These are phyloP conservation scores for Nigrospora oryzae DNA, from an alignment of 2,329 filamentous ascomycete species.

Conservation along the genomic window DNA sequence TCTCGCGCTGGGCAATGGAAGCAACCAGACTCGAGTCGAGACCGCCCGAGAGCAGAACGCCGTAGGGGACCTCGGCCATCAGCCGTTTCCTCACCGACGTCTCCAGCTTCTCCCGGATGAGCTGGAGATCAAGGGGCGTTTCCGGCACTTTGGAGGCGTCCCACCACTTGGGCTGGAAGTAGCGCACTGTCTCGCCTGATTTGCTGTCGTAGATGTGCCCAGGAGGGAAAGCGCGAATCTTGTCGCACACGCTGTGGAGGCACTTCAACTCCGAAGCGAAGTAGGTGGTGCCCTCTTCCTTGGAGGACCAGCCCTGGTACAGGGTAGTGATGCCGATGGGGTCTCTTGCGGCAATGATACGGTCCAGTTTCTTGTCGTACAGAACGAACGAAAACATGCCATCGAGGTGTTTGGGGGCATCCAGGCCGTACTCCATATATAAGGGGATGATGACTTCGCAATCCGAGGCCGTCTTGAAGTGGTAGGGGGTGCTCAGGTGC, in stretches of 20 bases:
- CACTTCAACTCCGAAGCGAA: conserved; percentile 97
- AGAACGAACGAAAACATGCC: conserved; percentile 99
- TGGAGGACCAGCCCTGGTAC: conserved; percentile 86
- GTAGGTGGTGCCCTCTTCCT: conserved; percentile 77
- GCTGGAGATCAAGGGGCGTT: conserved; percentile 74
- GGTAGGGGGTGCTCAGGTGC: conserved; percentile 71
- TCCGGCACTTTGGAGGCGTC: conserved; percentile 71
- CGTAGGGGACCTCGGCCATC: conserved; percentile 98
- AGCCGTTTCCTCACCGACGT: conserved; percentile 89
- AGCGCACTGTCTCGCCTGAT: conserved; percentile 75
- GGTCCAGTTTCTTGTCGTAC: conserved; percentile 90
- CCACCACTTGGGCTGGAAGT: conserved; percentile 91
- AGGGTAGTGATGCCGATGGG: conserved; percentile 96
- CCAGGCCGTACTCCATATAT: conserved; percentile 86
- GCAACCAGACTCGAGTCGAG: conserved; percentile 94
- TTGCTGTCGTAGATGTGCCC: conserved; percentile 95
- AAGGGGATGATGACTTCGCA: conserved; percentile 98
- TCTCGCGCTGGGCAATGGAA: conserved; percentile 91
- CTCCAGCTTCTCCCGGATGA: conserved; percentile 75
- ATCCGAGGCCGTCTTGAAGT: conserved; percentile 98
- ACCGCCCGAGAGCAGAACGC: conserved; percentile 89
- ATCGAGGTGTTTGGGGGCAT: conserved; percentile 88
- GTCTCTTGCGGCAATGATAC: conserved; percentile 87
- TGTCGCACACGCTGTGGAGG: conserved; percentile 86
- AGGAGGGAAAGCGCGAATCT: conserved; percentile 88